Percentiles rank a stretch among this genome's conserved stretches.
phyloP scores from a whole-genome alignment of 257 asterid species.

The Rubia yunnanensis region DNA sequence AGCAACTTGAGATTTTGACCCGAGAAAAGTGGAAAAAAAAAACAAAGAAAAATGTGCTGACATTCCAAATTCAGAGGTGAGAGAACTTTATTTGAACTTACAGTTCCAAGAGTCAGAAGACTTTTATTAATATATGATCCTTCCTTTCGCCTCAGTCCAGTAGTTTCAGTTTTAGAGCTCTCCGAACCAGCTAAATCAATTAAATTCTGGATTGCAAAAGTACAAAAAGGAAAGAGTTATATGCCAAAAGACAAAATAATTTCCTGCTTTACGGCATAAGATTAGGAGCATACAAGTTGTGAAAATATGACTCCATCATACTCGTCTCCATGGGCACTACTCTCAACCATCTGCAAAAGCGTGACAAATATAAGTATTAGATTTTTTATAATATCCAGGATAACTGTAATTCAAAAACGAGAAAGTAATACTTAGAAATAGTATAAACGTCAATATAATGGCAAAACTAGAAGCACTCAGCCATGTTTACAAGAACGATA shows the following conservation, averaged over 20 bases:
- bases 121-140: conserved; percentile 97
- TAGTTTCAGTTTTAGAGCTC: conserved; percentile 97
- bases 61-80: background rate
- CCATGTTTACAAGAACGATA: background rate
- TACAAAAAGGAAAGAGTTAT: conserved; percentile 6
- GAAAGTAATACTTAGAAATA: background rate
- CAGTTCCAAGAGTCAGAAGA: conserved; percentile 98
- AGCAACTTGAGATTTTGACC: conserved; percentile 6
- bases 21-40: background rate
- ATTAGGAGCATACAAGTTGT: conserved; percentile 60
- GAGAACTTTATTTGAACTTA: conserved; percentile 26
- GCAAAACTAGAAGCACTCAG: background rate
- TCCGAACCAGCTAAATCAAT: conserved; percentile 98
- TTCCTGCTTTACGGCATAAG: conserved; percentile 12
- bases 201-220: conserved; percentile 52
- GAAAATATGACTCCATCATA: conserved; percentile 96
- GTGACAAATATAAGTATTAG: background rate
- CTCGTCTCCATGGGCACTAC: conserved; percentile 92
- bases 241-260: conserved; percentile 7
- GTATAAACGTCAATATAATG: background rate
- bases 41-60: background rate
- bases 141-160: conserved; percentile 91
- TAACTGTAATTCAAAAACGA: background rate
- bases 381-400: background rate
- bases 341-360: conserved; percentile 78